These are phyloP conservation scores for Sphaerulina populicola DNA, from an alignment of 2,329 filamentous ascomycete genomes.

Conservation along the genomic window DNA sequence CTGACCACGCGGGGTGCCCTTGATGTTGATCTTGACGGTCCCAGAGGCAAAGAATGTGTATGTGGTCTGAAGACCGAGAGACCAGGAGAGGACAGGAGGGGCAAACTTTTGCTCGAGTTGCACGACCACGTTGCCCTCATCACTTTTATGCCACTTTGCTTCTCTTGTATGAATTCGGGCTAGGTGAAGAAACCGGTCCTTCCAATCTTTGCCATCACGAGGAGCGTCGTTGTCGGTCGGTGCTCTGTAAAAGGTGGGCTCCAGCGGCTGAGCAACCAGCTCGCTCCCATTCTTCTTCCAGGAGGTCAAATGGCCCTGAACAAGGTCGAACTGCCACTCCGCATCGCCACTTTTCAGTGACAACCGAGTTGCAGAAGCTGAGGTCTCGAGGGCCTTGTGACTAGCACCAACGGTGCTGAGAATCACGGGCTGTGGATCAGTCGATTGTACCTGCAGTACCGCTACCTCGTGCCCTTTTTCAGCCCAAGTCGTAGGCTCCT, in stretches of 20 bases:
- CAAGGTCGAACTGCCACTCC: slow-evolving; percentile 21
- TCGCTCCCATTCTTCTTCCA: slow-evolving; percentile 24
- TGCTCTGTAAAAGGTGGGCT: slow-evolving; percentile 50
- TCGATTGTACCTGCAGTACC: slow-evolving; percentile 30
- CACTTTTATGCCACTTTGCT: slow-evolving; percentile 11
- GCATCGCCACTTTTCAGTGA: slow-evolving; percentile 4
- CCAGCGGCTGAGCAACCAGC: slow-evolving; percentile 17
- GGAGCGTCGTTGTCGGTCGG: slow-evolving; percentile 58
- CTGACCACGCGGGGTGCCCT: slow-evolving; percentile 32
- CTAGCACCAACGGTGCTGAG: not conserved
- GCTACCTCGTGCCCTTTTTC: slow-evolving; percentile 34
- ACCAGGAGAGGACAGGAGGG: slow-evolving; percentile 56
- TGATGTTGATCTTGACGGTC: slow-evolving; percentile 41
- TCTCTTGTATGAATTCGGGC: slow-evolving; percentile 19
- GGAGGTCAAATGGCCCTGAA: slow-evolving; percentile 17
- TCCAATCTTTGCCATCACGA: slow-evolving; percentile 51
- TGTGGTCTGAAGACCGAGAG: slow-evolving; percentile 36
- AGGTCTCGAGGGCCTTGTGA: not conserved
- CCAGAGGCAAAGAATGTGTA: slow-evolving; percentile 47
- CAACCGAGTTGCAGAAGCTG: slow-evolving; percentile 5
- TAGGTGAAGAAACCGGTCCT: slow-evolving; percentile 23
- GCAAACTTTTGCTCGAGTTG: slow-evolving; percentile 30
- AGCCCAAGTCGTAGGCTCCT: slow-evolving; percentile 29
- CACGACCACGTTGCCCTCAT: slow-evolving; percentile 13
- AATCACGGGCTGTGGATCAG: not conserved